These are phyloP conservation scores for Beta lomatogona DNA, from an alignment of 179 eudicot genomes.

Conservation along the genomic window DNA sequence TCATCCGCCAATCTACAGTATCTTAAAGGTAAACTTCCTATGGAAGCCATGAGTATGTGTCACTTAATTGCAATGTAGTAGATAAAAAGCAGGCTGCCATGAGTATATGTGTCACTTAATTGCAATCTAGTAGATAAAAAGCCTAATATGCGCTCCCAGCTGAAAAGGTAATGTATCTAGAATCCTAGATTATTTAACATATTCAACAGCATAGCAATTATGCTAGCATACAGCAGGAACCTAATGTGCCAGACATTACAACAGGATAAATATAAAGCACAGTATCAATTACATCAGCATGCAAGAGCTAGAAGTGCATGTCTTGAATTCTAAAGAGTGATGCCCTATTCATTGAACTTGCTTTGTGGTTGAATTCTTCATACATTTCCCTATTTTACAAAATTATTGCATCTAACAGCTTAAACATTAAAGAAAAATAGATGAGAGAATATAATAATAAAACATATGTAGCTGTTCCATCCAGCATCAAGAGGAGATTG, in stretches of 20 bases:
- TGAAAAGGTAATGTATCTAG: background rate
- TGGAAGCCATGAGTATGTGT: background rate
- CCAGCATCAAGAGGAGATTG: background rate
- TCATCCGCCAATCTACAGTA: too few species aligned
- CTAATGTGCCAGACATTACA: background rate
- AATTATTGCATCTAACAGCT: background rate
- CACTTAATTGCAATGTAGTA: background rate
- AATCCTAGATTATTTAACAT: background rate
- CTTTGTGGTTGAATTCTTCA: background rate
- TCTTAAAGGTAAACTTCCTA: background rate
- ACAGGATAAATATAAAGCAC: background rate
- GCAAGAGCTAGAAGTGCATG: background rate
- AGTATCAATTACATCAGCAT: background rate
- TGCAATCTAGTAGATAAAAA: background rate
- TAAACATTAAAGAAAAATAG: background rate
- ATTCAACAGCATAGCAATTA: background rate
- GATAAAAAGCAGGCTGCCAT: background rate
- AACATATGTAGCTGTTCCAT: background rate
- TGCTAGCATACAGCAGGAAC: background rate
- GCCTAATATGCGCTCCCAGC: background rate
- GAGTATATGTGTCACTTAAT: background rate
- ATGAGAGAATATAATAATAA: background rate
- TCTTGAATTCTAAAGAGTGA: background rate
- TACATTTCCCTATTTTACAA: background rate
- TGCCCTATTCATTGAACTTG: background rate